Evolutionary conservation across 768 basidiomycete species (phyloP).

Genomic region (Kwoniella mangroviensis): DNA sequence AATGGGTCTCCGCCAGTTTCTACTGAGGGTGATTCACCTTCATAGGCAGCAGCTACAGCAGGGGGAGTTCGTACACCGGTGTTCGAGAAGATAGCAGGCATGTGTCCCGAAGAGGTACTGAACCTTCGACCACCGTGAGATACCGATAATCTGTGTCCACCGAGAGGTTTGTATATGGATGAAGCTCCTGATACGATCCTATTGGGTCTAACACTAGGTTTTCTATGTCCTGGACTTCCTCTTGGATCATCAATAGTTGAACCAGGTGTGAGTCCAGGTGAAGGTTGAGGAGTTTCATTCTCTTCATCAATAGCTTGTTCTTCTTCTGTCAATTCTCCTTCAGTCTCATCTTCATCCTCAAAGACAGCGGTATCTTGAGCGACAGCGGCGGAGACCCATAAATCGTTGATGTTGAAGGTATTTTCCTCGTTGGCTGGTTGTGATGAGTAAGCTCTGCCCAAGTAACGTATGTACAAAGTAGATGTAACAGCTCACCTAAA

Average conservation of each 20-base stretch:
- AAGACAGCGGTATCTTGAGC: conserved; percentile 73
- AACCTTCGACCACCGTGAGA: conserved; percentile 46
- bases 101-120: conserved; percentile 54
- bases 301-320: conserved; percentile 55
- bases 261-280: conserved; percentile 39
- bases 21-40: conserved; percentile 38
- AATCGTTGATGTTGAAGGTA: conserved; percentile 89
- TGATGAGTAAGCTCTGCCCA: background rate
- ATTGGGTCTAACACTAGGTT: conserved; percentile 18
- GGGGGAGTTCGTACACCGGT: conserved; percentile 78
- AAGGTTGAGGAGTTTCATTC: conserved; percentile 32
- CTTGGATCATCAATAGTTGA: conserved; percentile 13
- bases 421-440: conserved; percentile 82
- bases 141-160: conserved; percentile 43
- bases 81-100: conserved; percentile 82
- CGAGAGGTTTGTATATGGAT: conserved; percentile 23
- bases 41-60: conserved; percentile 62
- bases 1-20: conserved; percentile 41
- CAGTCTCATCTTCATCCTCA: conserved; percentile 75
- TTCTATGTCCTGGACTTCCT: background rate
- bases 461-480: background rate
- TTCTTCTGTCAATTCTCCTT: conserved; percentile 58
- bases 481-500: conserved; percentile 60
- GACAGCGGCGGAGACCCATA: conserved; percentile 97
- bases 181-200: conserved; percentile 27